Base-by-base conservation (phyloP, 257 asterid species). In the Solanum arcanum region DNA sequence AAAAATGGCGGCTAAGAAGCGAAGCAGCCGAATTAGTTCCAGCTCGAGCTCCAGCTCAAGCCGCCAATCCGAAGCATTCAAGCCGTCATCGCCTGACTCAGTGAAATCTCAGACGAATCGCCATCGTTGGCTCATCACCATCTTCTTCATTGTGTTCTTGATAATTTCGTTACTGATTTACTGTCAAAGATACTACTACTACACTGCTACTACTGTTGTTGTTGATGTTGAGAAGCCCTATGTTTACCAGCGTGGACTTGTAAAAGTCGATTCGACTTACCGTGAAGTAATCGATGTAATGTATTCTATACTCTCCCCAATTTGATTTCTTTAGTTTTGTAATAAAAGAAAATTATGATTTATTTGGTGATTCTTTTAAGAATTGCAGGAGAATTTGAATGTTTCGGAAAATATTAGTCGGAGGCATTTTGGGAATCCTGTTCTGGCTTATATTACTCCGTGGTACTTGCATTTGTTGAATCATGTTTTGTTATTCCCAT, bases 401-500 rank as follows among this genome's bases (percentile, higher is more conserved):
- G 91, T 92, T 16, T 92, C 95, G 41, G 93, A 89, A 80, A 92
- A 97, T 92, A 84, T 86, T 85, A 90, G 93, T 87, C 89, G 10
- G 33, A 91, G 99, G 87, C 92, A 93, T 90, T 97, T 97, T 85
- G 74, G 85, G 80, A 97, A 95, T 86, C 97, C 97, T 86, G 94
- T 97, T 75, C 89, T 97, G 75, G 98, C 98, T 44, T 97, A 97
- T 91, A 88, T 97, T 86, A 94, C 99, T 89, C 99, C 98, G 25
- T 95, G 99, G 99, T 95, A 93, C 81, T 87, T 89, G 35, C 77
- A 29, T 90, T 85, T 75, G 73, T 83, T 29, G 47, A 78, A 0
- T 15, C 15, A 9, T 70, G 66, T 13, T 72, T 87, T 39, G 16
- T 69, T 37, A 49, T 73, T 75, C 35, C 27, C 42, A 4, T 52